phyloP scores from a whole-genome alignment of 2,329 filamentous ascomycete species.

The Hymenoscyphus salicellus region DNA sequence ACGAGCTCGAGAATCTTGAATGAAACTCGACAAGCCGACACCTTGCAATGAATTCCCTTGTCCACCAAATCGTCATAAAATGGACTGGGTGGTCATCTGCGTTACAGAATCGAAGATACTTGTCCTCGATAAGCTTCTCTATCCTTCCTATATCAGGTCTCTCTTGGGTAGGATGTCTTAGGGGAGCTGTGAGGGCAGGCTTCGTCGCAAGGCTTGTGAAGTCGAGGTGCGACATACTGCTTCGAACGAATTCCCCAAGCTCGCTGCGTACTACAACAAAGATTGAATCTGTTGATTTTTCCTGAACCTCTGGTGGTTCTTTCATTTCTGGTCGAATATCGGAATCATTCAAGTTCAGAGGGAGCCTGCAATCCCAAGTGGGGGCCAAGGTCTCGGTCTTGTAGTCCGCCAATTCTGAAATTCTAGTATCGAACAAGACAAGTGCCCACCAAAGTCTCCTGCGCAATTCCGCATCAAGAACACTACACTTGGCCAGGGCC shows the following conservation, averaged over 20 bases:
- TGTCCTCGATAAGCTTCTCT: slow-evolving; percentile 42
- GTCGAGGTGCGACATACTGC: slow-evolving; percentile 7
- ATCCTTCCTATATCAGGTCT: slow-evolving; percentile 29
- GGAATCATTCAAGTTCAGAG: slow-evolving; percentile 60
- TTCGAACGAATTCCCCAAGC: slow-evolving; percentile 45
- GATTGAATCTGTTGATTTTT: slow-evolving; percentile 57
- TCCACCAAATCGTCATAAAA: slow-evolving; percentile 32
- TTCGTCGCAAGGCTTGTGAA: slow-evolving; percentile 13
- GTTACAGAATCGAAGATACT: slow-evolving; percentile 44
- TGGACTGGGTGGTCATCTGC: slow-evolving; percentile 39
- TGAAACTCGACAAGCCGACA: slow-evolving; percentile 33
- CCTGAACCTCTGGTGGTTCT: slow-evolving; percentile 48
- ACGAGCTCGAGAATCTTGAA: slow-evolving; percentile 24
- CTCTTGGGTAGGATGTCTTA: slow-evolving; percentile 6
- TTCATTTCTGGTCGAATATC: slow-evolving; percentile 58
- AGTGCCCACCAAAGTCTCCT: slow-evolving; percentile 72
- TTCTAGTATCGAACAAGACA: slow-evolving; percentile 63
- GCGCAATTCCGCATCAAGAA: slow-evolving; percentile 68
- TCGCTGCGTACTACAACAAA: slow-evolving; percentile 57
- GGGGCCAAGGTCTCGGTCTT: slow-evolving; percentile 39
- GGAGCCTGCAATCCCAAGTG: slow-evolving; percentile 54
- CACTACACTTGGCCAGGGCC: slow-evolving; percentile 40
- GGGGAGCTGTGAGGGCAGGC: background rate
- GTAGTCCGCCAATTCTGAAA: slow-evolving; percentile 56
- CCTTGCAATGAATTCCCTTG: slow-evolving; percentile 29